phyloP scores from a whole-genome alignment of 169 alveolate genomes.

The Plasmodium blacklocki region DNA sequence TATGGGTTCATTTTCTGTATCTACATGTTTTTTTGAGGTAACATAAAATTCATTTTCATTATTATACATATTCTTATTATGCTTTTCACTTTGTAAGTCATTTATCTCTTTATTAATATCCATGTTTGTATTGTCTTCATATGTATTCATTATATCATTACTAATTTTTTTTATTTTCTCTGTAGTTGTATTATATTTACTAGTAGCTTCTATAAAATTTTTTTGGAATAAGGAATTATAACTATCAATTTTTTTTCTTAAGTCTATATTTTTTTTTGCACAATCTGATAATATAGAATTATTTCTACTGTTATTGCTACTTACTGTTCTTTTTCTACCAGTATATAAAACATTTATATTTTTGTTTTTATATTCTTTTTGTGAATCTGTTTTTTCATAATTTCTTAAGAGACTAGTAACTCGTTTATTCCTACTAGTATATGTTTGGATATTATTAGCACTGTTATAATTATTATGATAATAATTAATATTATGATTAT shows the following conservation, averaged over 20 bases:
- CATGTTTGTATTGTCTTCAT: background rate
- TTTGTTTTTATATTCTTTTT: background rate
- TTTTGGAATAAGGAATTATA: constrained; percentile 3
- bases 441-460: background rate
- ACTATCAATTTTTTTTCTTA: constrained; percentile 34
- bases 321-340: constrained; percentile 20
- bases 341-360: background rate
- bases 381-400: background rate
- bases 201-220: background rate
- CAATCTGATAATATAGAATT: constrained; percentile 20
- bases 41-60: background rate
- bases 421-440: constrained; percentile 8
- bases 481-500: background rate
- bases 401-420: constrained; percentile 20
- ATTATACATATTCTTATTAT: background rate
- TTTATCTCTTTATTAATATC: background rate
- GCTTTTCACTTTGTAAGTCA: background rate
- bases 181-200: background rate
- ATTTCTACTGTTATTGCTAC: constrained; percentile 19
- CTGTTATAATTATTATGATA: no score
- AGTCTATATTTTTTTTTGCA: constrained; percentile 13
- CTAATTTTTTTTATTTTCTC: constrained; percentile 1
- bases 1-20: background rate
- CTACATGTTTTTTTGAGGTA: background rate
- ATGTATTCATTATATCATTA: background rate